These are phyloP conservation scores for Aaosphaeria pasadenensis DNA, from an alignment of 2,329 filamentous ascomycete species.

Conservation along the genomic window DNA sequence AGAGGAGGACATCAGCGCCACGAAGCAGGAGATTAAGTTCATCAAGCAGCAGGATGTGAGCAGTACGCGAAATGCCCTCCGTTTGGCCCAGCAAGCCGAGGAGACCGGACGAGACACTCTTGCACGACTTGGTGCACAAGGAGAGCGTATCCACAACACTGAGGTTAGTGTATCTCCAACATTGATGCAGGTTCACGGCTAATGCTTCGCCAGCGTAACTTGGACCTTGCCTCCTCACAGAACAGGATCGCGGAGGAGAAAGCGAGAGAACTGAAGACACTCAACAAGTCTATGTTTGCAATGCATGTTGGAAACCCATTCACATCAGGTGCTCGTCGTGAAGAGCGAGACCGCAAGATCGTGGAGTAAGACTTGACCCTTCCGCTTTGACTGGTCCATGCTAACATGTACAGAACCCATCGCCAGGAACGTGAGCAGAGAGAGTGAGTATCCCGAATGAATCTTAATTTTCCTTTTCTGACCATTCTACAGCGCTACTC, in stretches of 20 bases:
- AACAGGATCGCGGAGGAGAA: slow-evolving; percentile 77
- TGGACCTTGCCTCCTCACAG: slow-evolving; percentile 76
- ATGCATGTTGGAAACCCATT: slow-evolving; percentile 64
- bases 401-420: slow-evolving; percentile 48
- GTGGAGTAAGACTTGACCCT: slow-evolving; percentile 50
- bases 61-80: slow-evolving; percentile 67
- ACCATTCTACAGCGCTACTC: slow-evolving; percentile 34
- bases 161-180: neutral
- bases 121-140: slow-evolving; percentile 28
- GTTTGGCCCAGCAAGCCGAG: slow-evolving; percentile 65
- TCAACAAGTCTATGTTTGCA: slow-evolving; percentile 90
- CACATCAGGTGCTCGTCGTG: slow-evolving; percentile 55
- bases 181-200: slow-evolving; percentile 29
- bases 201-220: slow-evolving; percentile 59
- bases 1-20: slow-evolving; percentile 66
- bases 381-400: slow-evolving; percentile 17
- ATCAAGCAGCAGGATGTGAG: slow-evolving; percentile 75
- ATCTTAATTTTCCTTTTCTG: too few relatives aligned
- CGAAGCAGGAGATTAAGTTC: slow-evolving; percentile 41
- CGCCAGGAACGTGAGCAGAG: slow-evolving; percentile 54
- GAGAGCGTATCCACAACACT: slow-evolving; percentile 17
- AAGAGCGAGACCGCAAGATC: slow-evolving; percentile 60
- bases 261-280: slow-evolving; percentile 75
- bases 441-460: slow-evolving; percentile 28
- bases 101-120: slow-evolving; percentile 58